phyloP scores from a whole-genome alignment of 805 yeast genomes.

The Debaryomyces hansenii region DNA sequence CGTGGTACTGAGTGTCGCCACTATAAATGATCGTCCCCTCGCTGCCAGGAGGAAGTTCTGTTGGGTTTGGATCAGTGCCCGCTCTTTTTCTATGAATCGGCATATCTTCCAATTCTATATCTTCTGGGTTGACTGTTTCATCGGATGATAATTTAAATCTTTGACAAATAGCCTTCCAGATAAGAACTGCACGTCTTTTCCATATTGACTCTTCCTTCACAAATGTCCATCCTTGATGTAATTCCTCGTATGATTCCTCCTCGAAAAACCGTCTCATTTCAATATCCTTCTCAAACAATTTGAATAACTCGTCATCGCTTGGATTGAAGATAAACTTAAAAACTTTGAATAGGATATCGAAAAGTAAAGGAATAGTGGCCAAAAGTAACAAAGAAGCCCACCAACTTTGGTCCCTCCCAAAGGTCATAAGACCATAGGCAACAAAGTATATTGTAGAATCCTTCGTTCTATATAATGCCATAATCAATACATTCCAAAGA shows the following conservation, averaged over 20 bases:
- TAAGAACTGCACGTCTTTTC: background rate
- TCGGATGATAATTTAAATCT: slow-evolving; percentile 13
- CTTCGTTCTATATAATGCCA: slow-evolving; percentile 59
- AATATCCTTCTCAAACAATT: slow-evolving; percentile 68
- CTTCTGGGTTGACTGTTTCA: background rate
- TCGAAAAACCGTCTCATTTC: slow-evolving; percentile 71
- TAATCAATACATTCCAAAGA: slow-evolving; percentile 77
- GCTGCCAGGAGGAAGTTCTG: slow-evolving; percentile 53
- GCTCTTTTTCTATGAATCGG: slow-evolving; percentile 48
- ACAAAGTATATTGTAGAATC: slow-evolving; percentile 68
- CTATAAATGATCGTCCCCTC: slow-evolving; percentile 27
- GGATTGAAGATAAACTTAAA: slow-evolving; percentile 58
- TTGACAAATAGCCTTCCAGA: slow-evolving; percentile 2
- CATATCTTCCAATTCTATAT: slow-evolving; percentile 31
- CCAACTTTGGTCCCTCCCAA: slow-evolving; percentile 81
- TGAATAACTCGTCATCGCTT: slow-evolving; percentile 77
- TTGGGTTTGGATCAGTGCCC: slow-evolving; percentile 44
- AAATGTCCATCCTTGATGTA: slow-evolving; percentile 80
- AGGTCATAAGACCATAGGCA: slow-evolving; percentile 64
- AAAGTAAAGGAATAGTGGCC: slow-evolving; percentile 54
- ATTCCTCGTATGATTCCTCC: slow-evolving; percentile 65
- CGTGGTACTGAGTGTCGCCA: slow-evolving; percentile 27
- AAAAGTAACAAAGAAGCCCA: slow-evolving; percentile 76
- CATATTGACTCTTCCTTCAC: slow-evolving; percentile 41
- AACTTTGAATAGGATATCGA: slow-evolving; percentile 66